A percentile compares a stretch with the other conserved stretches of the same genome.
Evolutionary conservation across 148 eudicot species (phyloP).

Genomic region (Cornus suecica): DNA sequence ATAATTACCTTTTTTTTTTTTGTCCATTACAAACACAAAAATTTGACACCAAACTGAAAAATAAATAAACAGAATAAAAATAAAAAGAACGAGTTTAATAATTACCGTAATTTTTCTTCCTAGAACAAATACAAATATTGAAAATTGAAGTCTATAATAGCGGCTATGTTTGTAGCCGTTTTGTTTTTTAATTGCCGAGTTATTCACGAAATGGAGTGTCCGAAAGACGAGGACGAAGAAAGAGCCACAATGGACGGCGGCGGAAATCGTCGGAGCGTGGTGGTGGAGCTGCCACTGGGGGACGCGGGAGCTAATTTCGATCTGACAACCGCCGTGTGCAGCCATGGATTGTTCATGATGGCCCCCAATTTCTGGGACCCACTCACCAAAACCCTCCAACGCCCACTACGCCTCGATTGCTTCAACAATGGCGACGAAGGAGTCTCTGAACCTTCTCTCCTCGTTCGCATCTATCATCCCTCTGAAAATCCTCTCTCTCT

Average conservation of each 20-base stretch:
- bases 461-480: constrained; percentile 13
- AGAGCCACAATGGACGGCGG: background rate
- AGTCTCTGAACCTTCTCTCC: constrained; percentile 3
- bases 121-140: too few species aligned
- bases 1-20: too few species aligned
- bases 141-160: too few species aligned
- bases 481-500: constrained; percentile 30
- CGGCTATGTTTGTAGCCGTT: too few species aligned
- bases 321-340: constrained; percentile 26
- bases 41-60: too few species aligned
- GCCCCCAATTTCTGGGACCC: constrained; percentile 34
- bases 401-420: constrained; percentile 16
- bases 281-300: constrained; percentile 9
- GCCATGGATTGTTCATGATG: constrained; percentile 33
- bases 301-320: constrained; percentile 4
- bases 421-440: background rate
- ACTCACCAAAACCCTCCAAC: constrained; percentile 12
- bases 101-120: too few species aligned
- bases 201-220: too few species aligned
- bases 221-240: background rate
- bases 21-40: too few species aligned
- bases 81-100: too few species aligned
- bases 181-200: too few species aligned
- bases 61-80: too few species aligned
- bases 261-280: background rate